Conservation (phyloP, 139 green algal species). For the Eudorina sp. region DNA sequence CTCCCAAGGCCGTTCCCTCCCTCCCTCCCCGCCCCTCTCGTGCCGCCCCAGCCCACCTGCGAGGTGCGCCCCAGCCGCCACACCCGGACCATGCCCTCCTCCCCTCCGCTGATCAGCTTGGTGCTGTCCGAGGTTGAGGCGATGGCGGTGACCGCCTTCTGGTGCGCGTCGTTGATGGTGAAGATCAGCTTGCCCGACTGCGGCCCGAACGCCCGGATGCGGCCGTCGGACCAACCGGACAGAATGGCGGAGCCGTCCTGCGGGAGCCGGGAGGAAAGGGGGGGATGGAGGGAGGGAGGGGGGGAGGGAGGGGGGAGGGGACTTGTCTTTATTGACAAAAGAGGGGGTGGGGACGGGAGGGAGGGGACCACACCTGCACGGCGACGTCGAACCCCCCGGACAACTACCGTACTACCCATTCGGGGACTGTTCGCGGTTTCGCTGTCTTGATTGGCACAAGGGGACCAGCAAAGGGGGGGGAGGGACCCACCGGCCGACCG, state of each 20-base stretch:
- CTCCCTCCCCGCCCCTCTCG: too few relatives aligned
- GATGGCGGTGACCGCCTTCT: conserved; percentile 83
- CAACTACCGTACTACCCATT: too few relatives aligned
- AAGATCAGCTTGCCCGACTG: conserved; percentile 88
- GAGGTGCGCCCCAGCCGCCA: conserved; percentile 77
- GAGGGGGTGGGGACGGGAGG: too few relatives aligned
- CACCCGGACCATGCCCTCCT: conserved; percentile 77
- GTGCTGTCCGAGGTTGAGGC: conserved; percentile 67
- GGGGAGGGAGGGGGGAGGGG: background rate
- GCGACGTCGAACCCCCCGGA: too few relatives aligned
- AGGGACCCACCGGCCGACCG: too few relatives aligned
- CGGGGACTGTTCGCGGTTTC: too few relatives aligned
- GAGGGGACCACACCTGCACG: too few relatives aligned
- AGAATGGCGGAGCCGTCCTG: conserved; percentile 82
- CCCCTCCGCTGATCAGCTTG: conserved; percentile 79
- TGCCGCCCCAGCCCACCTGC: conserved; percentile 36
- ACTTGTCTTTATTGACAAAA: too few relatives aligned
- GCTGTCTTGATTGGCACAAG: too few relatives aligned
- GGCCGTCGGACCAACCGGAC: conserved; percentile 85
- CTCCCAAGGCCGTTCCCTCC: too few relatives aligned
- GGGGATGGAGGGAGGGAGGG: background rate
- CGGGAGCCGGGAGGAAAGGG: background rate
- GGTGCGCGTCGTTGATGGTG: conserved; percentile 88
- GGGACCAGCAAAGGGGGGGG: too few relatives aligned
- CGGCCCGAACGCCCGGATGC: conserved; percentile 86